phyloP scores from a whole-genome alignment of 495 filamentous ascomycete genomes.

The Talaromyces adpressus region DNA sequence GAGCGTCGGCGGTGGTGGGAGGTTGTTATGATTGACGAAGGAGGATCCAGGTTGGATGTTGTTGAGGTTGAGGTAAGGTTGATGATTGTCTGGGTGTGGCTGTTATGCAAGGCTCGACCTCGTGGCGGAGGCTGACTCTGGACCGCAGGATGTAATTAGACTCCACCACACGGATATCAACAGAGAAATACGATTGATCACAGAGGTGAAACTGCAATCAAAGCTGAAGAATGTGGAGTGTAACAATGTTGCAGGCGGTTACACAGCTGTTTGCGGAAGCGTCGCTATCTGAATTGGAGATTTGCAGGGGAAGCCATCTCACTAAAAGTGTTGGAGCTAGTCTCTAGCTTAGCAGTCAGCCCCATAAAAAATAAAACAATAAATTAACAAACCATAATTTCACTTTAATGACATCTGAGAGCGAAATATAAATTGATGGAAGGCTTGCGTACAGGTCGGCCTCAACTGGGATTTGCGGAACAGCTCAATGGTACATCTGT shows the following conservation, averaged over 20 bases:
- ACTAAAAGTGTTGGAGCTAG: neutral
- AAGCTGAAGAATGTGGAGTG: neutral
- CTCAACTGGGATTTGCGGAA: too few species aligned
- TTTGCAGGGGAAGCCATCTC: neutral
- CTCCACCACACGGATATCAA: neutral
- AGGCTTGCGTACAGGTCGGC: too few species aligned
- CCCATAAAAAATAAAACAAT: neutral
- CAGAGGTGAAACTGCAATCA: neutral
- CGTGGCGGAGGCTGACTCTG: neutral
- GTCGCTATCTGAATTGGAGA: neutral
- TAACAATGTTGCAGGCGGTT: neutral
- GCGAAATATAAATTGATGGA: too few species aligned
- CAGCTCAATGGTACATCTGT: too few species aligned
- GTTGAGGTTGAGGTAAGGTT: neutral
- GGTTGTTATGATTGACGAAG: neutral
- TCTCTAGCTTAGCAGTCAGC: neutral
- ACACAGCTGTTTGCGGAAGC: neutral
- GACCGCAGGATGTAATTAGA: neutral
- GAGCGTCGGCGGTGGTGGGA: slow-evolving; percentile 12
- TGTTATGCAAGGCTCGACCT: neutral
- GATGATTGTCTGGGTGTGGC: neutral
- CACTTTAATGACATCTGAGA: too few species aligned
- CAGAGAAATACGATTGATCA: neutral
- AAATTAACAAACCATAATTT: neutral
- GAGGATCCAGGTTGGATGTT: slow-evolving; percentile 8